These are phyloP conservation scores for Syncephalis plumigaleata DNA, from an alignment of 371 early-diverging fungal genomes.

Conservation along the genomic window DNA sequence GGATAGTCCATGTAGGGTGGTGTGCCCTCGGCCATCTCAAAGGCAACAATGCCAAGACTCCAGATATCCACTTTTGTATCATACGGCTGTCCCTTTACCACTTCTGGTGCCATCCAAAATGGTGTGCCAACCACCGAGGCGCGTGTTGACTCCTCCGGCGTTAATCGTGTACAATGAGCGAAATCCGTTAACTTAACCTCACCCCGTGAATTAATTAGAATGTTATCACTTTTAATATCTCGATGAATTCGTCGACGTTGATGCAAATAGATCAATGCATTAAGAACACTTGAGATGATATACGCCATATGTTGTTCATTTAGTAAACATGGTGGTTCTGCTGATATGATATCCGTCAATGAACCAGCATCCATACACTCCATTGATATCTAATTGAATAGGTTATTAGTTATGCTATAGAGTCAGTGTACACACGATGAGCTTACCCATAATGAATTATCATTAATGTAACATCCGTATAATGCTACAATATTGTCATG, in stretches of 20 bases:
- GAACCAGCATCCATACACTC: conserved; percentile 65
- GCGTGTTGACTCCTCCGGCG: conserved; percentile 33
- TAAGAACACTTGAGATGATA: conserved; percentile 58
- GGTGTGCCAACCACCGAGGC: conserved; percentile 57
- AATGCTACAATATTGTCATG: conserved; percentile 54
- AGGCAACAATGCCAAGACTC: conserved; percentile 66
- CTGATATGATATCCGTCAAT: conserved; percentile 50
- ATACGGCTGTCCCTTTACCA: conserved; percentile 59
- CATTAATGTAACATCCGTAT: conserved; percentile 38
- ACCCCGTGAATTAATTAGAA: conserved; percentile 47
- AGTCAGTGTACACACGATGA: neutral
- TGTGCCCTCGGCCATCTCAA: conserved; percentile 70
- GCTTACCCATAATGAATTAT: conserved; percentile 32
- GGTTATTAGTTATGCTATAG: too few relatives aligned
- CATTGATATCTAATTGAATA: conserved; percentile 36
- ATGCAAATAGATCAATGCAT: conserved; percentile 84
- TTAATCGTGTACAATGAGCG: conserved; percentile 46
- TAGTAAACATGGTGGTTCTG: conserved; percentile 19
- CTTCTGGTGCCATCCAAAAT: conserved; percentile 98
- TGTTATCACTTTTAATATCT: conserved; percentile 78
- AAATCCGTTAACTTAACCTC: conserved; percentile 63
- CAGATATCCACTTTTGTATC: conserved; percentile 75
- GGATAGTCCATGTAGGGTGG: conserved; percentile 53
- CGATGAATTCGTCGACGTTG: conserved; percentile 82
- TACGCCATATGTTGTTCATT: conserved; percentile 41